Conservation (phyloP, 164 flowering plant genomes). For the Vitis cinerea region DNA sequence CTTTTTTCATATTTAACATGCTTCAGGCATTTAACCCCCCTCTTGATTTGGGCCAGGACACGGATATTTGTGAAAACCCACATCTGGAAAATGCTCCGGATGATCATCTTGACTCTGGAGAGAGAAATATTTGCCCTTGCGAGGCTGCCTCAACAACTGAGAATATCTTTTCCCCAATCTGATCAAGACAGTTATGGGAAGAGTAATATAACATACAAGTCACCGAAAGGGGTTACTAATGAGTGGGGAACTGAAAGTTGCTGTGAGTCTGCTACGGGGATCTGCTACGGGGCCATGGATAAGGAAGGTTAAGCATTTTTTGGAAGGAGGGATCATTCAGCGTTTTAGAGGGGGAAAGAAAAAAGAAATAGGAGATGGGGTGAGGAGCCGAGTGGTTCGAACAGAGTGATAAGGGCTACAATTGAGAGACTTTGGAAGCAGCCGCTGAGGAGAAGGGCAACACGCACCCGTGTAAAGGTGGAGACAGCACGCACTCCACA, state of each 20-base stretch:
- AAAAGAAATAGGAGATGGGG: constrained; percentile 9
- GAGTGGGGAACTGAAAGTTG: constrained; percentile 35
- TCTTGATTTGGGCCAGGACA: constrained; percentile 79
- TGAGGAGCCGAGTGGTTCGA: constrained; percentile 19
- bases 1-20: constrained; percentile 75
- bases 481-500: no score
- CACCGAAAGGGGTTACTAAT: constrained; percentile 13
- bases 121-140: constrained; percentile 25
- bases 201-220: constrained; percentile 15
- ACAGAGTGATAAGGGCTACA: not conserved
- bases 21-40: constrained; percentile 99
- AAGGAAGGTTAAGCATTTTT: no score
- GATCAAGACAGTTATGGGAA: constrained; percentile 27
- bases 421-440: no score
- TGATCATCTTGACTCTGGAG: constrained; percentile 23
- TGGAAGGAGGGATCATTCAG: no score
- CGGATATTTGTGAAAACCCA: constrained; percentile 44
- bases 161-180: constrained; percentile 18
- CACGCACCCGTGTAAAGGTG: no score
- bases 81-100: constrained; percentile 23
- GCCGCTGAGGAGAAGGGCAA: no score
- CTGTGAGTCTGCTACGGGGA: constrained; percentile 21
- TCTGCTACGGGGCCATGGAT: not conserved
- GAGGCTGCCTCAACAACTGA: constrained; percentile 28
- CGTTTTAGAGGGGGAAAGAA: no score